phyloP scores from a whole-genome alignment of 345 rosid genomes.

The Pistacia integerrima region DNA sequence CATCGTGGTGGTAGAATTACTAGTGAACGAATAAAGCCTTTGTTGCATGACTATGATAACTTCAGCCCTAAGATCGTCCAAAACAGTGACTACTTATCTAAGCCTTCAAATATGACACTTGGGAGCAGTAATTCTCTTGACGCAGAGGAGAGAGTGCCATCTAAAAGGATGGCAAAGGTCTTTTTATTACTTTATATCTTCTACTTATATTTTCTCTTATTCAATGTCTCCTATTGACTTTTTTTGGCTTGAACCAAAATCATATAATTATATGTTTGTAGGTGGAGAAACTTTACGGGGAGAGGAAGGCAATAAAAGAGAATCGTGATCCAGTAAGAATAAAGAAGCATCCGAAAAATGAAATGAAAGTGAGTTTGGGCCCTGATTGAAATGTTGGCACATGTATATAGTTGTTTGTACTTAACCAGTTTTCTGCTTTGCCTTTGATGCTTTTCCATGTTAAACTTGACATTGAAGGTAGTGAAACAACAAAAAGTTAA shows the following conservation, averaged over 20 bases:
- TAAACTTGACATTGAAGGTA: conserved; percentile 43
- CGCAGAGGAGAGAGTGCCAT: conserved; percentile 43
- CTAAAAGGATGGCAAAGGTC: conserved; percentile 50
- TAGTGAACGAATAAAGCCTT: conserved; percentile 34
- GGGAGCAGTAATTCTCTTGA: conserved; percentile 43
- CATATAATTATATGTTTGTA: conserved; percentile 19
- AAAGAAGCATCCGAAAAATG: conserved; percentile 37
- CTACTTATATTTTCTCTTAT: background rate
- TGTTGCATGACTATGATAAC: conserved; percentile 36
- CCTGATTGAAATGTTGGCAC: background rate
- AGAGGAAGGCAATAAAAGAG: conserved; percentile 37
- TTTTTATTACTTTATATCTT: conserved; percentile 4
- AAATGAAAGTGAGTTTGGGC: conserved; percentile 45
- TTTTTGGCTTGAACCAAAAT: conserved; percentile 8
- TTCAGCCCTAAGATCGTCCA: conserved; percentile 32
- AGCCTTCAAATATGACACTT: conserved; percentile 41
- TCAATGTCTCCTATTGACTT: background rate
- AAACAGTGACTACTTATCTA: conserved; percentile 40
- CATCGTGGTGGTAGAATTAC: conserved; percentile 29
- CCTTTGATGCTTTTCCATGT: conserved; percentile 13
- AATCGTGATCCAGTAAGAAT: conserved; percentile 32
- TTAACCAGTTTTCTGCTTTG: background rate
- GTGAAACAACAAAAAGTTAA: conserved; percentile 41
- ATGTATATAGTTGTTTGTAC: background rate
- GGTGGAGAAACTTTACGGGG: conserved; percentile 46